Percentiles rank a stretch among this genome's conserved stretches.
phyloP scores from a whole-genome alignment of 148 eudicot species.

The Cornus kousa region DNA sequence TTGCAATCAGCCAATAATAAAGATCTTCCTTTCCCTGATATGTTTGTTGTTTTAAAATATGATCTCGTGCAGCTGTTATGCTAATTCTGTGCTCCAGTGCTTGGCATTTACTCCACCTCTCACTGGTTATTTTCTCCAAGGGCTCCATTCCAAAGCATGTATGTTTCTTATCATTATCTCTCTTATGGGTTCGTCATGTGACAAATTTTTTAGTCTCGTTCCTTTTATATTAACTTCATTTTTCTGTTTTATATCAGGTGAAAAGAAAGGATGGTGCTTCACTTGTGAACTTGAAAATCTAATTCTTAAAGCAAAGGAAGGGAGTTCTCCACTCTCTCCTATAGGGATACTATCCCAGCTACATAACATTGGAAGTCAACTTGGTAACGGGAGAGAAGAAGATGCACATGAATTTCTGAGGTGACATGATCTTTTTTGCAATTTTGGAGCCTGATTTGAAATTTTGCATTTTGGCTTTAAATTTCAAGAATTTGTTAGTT shows the following conservation, averaged over 20 bases:
- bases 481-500: neutral
- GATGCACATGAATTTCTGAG: constrained; percentile 93
- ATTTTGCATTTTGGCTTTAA: constrained; percentile 3
- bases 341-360: constrained; percentile 59
- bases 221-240: neutral
- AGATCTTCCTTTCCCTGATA: neutral
- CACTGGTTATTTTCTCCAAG: constrained; percentile 80
- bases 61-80: constrained; percentile 69
- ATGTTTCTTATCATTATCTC: constrained; percentile 27
- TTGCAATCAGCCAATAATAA: neutral
- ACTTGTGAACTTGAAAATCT: constrained; percentile 76
- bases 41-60: neutral
- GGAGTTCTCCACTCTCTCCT: constrained; percentile 57
- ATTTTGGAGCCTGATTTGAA: neutral
- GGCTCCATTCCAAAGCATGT: constrained; percentile 84
- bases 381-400: constrained; percentile 77
- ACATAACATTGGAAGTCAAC: constrained; percentile 61
- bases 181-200: neutral
- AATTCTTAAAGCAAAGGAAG: constrained; percentile 51
- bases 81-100: constrained; percentile 86
- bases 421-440: constrained; percentile 27
- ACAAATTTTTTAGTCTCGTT: neutral
- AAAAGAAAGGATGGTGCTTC: constrained; percentile 77
- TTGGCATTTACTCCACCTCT: constrained; percentile 86
- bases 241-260: constrained; percentile 40